Percentiles rank a stretch among this genome's conserved stretches.
Conservation (phyloP, 1,284 basidiomycete genomes). For the Cerioporus squamosus region DNA sequence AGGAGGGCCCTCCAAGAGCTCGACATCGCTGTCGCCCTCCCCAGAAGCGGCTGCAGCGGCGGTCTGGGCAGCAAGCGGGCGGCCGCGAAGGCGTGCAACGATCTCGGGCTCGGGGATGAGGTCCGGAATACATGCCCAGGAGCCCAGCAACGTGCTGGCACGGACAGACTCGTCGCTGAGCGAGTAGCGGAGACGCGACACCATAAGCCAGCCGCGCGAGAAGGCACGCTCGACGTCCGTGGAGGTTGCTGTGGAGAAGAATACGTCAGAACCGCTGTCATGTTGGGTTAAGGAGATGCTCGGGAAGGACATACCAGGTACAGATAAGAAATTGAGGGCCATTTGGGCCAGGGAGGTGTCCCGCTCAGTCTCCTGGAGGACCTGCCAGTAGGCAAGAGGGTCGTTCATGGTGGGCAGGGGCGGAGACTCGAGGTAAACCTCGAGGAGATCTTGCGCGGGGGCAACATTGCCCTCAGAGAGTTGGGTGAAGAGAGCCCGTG, state of each 20-base stretch:
- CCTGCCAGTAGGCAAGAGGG: neutral
- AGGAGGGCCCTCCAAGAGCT: neutral
- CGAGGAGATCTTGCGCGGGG: neutral
- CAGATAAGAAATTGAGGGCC: neutral
- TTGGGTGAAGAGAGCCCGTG: neutral
- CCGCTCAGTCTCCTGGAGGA: neutral
- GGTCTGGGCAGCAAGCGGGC: neutral
- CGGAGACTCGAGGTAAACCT: neutral
- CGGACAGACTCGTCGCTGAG: neutral
- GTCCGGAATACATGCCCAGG: neutral
- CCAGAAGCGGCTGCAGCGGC: neutral
- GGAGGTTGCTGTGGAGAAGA: neutral
- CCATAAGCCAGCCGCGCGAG: neutral
- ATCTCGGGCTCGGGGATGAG: neutral
- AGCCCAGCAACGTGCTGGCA: neutral
- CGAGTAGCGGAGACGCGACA: neutral
- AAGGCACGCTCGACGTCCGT: neutral
- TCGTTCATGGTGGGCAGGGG: neutral
- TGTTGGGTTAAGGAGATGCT: too few relatives aligned
- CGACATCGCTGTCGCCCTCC: neutral
- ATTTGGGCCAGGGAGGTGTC: neutral
- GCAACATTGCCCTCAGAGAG: neutral
- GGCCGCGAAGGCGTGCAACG: neutral
- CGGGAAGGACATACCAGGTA: neutral
- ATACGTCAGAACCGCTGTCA: too few relatives aligned